Conservation (phyloP, 768 basidiomycete genomes). For the Fomitopsis serialis region DNA sequence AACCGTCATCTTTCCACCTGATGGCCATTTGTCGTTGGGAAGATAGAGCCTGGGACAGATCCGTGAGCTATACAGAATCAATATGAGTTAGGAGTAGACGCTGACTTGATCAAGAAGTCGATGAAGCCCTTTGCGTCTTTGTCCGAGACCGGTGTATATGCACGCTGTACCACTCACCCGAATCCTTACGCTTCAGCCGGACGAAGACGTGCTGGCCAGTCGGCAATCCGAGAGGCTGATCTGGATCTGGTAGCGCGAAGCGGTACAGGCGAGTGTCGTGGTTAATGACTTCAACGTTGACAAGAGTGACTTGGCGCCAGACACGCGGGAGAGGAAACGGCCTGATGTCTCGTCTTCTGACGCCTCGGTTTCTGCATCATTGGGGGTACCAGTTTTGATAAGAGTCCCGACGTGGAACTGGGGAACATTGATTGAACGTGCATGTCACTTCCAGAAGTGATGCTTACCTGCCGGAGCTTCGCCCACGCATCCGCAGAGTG, state of each 20-base stretch:
- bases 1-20: constrained; percentile 49
- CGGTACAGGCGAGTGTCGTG: constrained; percentile 46
- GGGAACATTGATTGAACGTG: no score
- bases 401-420: constrained; percentile 49
- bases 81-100: constrained; percentile 2
- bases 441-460: no score
- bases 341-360: constrained; percentile 4
- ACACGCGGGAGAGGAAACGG: constrained; percentile 38
- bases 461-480: constrained; percentile 36
- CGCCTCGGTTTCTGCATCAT: constrained; percentile 1
- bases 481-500: constrained; percentile 47
- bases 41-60: constrained; percentile 35
- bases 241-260: constrained; percentile 36
- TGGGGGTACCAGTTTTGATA: neutral
- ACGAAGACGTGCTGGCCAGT: constrained; percentile 59
- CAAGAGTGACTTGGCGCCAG: constrained; percentile 45
- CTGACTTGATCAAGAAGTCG: constrained; percentile 50
- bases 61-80: neutral
- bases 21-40: constrained; percentile 28
- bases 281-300: constrained; percentile 33
- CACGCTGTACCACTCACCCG: constrained; percentile 47
- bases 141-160: constrained; percentile 55
- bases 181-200: constrained; percentile 29
- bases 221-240: constrained; percentile 46
- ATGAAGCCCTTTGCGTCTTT: constrained; percentile 37